Base-by-base conservation (phyloP, 2,329 filamentous ascomycete species). In the Fusarium sp. region DNA sequence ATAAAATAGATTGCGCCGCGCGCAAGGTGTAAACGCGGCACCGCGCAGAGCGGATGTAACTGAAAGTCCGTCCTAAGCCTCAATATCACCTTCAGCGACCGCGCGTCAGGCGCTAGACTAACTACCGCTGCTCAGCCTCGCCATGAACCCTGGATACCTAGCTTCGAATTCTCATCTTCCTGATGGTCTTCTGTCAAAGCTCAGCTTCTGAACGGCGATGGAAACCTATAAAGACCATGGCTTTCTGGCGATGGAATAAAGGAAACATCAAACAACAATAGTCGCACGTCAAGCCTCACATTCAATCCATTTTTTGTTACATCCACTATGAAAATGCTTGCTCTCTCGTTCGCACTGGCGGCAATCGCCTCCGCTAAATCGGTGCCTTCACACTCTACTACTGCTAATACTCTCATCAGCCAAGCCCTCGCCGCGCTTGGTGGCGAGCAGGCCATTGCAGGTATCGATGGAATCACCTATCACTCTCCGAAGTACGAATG, bases 391-490 rank as follows among this genome's bases (percentile, higher is more conserved):
- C 28, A 22, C 2, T 24, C 52, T 7, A 26, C 11, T 7, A 40
- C 40, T 33, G 19, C 39, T 9, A n/a, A 50, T 49, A 39, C 7
- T 2, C 33, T 63, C 17, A 31, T 62, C 11, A 14, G 60, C 49
- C 24, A 28, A 6, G 57, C 62, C 15, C 45, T 65, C 22, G 21
- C 44, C 5, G 62, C 62, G 1, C 53, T 65, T 19, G 62, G 62
- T 2, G 62, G 62, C 7, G 47, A 65, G 7, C 15, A 34, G 28
- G 11, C 21, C 31, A 46, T 65, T 24, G 13, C 28, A 2, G 26
- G 40, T 5, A 46, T 65, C 10, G 19, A 52, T 8, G 62, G 57
- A 19, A 52, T 65, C 3, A 65, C 57, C 14, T 65, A 57, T 8
- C 43, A 65, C 38, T 47, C 62, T 11, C 52, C 62, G 15, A 50